Conservation (phyloP, 345 rosid genomes). For the Eucalyptus grandis region DNA sequence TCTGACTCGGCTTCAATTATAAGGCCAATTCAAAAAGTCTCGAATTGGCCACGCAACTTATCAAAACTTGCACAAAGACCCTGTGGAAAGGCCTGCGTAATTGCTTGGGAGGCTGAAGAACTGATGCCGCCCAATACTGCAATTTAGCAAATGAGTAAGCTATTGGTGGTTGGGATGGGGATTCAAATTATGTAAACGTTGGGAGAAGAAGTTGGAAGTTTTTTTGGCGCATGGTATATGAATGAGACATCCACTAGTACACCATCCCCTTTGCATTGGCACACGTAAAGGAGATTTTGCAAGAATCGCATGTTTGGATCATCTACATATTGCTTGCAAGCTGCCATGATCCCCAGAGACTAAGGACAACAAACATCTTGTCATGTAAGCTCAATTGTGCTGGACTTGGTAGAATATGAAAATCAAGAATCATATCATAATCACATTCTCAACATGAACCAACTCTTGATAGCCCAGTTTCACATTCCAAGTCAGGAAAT, state of each 20-base stretch:
- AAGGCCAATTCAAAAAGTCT: background rate
- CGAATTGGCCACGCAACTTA: background rate
- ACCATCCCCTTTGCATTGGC: background rate
- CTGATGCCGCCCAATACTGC: background rate
- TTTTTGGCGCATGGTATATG: background rate
- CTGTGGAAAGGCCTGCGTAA: background rate
- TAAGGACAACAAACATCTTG: too few species aligned
- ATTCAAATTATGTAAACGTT: background rate
- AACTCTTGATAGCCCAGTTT: too few species aligned
- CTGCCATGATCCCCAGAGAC: too few species aligned
- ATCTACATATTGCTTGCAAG: too few species aligned
- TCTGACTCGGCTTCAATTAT: background rate
- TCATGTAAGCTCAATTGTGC: too few species aligned
- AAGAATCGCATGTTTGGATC: too few species aligned
- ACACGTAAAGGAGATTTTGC: background rate
- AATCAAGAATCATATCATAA: too few species aligned
- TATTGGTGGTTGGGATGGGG: background rate
- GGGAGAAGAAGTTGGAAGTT: background rate
- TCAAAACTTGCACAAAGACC: background rate
- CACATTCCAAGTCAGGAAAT: too few species aligned
- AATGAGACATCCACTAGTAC: background rate
- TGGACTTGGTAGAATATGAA: too few species aligned
- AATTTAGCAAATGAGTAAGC: background rate
- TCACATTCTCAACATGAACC: too few species aligned
- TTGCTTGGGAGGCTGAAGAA: background rate